Evolutionary conservation across 495 filamentous ascomycete genomes (phyloP), one percentile per base, ranked within the genome.

Genomic region (Durotheca rogersii): DNA sequence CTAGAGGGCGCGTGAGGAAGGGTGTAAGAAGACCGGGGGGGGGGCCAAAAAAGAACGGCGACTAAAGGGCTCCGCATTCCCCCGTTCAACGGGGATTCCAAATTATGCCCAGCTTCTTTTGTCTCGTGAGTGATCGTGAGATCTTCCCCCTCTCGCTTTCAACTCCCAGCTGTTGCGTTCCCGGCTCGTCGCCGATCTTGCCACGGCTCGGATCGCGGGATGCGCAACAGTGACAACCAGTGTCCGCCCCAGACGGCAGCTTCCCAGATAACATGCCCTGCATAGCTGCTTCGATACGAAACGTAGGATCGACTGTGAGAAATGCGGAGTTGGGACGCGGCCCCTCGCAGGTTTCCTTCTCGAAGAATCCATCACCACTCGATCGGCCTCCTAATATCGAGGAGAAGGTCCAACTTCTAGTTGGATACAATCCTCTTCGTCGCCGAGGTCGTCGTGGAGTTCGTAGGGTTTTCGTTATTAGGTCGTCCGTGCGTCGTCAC

Each of bases 401-500:
- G 45, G 54, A 58, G 52, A 60, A 57, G 50, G 56, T 39, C 58
- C 70, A 65, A 65, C 71, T 41, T 74, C 70, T 53, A 74, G 71
- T 62, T 62, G 64, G 56, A 37, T 49, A 47, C 39, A 14, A 20
- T 60, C 60, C 56, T 50, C 55, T 39, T 54, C 60, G 55, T 59
- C 45, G 47, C 51, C 12, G 50, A 63, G 63, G 58, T 61, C 56
- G 56, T 65, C 58, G 61, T 65, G 59, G 64, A 62, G 59, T 53
- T 53, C 58, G 60, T 53, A 48, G 44, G 44, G 44, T 64, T 65
- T 71, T 59, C 58, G 58, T 68, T 58, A 64, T 73, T 65, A 71
- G 61, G 71, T 64, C 71, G 67, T 69, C 48, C 61, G 61, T 58
- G 66, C 64, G 72, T 73, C 73, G 59, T 73, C 55, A 75, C 63